These are phyloP conservation scores for Acacia melanoxylon DNA, from an alignment of 306 rosid genomes.

Conservation along the genomic window DNA sequence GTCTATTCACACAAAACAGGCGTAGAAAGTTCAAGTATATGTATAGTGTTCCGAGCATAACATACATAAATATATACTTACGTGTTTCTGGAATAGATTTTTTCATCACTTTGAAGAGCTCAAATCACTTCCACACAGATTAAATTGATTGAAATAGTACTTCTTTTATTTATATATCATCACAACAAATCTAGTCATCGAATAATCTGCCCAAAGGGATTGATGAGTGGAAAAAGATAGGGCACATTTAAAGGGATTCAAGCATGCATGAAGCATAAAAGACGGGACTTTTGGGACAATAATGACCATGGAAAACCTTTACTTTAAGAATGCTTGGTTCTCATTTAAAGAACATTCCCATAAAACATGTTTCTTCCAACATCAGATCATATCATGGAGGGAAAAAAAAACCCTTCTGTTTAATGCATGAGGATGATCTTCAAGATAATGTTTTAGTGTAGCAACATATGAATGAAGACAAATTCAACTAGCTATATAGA, in stretches of 20 bases:
- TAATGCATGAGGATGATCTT: background rate
- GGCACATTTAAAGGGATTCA: background rate
- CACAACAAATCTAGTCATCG: background rate
- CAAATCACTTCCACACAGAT: background rate
- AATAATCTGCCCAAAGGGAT: background rate
- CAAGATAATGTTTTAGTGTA: background rate
- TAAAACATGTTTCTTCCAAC: slow-evolving; percentile 42
- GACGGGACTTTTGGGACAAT: slow-evolving; percentile 41
- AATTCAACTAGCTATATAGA: background rate
- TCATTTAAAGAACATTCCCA: slow-evolving; percentile 42
- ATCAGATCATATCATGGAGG: slow-evolving; percentile 7
- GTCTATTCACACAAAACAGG: no score
- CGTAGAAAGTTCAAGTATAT: no score
- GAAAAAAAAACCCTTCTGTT: background rate
- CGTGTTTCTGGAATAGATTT: background rate
- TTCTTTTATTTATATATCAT: background rate
- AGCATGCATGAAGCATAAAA: slow-evolving; percentile 1
- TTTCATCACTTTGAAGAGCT: background rate
- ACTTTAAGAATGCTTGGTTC: slow-evolving; percentile 53
- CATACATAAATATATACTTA: no score
- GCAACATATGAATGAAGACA: slow-evolving; percentile 1
- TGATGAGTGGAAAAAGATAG: background rate
- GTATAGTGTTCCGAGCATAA: no score
- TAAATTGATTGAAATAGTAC: background rate
- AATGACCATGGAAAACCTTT: slow-evolving; percentile 41